Conservation (phyloP, 2,329 filamentous ascomycete genomes). For the Aureobasidium zeae region DNA sequence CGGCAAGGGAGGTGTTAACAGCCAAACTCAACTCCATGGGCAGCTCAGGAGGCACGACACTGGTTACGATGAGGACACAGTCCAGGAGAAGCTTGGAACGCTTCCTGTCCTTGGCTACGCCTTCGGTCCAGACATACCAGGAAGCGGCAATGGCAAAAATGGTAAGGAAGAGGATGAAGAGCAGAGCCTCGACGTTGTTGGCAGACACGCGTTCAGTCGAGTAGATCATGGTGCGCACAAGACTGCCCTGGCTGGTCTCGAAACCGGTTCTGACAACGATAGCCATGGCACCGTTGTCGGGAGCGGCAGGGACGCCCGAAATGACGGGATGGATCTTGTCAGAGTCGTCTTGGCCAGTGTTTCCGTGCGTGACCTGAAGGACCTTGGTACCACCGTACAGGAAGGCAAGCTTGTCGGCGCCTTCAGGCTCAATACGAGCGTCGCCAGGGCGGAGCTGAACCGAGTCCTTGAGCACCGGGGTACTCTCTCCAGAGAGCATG, state of each 20-base stretch:
- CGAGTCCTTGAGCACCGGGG: constrained; percentile 91
- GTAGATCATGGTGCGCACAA: constrained; percentile 99
- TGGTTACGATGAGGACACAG: constrained; percentile 94
- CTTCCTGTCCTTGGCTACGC: constrained; percentile 88
- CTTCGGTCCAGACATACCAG: constrained; percentile 98
- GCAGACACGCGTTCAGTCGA: constrained; percentile 98
- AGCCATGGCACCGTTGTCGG: constrained; percentile 88
- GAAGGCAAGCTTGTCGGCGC: constrained; percentile 92
- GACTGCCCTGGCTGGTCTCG: constrained; percentile 93
- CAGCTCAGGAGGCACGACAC: constrained; percentile 93
- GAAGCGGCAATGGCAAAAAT: constrained; percentile 95
- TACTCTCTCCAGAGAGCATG: constrained; percentile 97
- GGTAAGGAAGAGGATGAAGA: constrained; percentile 94
- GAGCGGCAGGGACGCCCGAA: constrained; percentile 72
- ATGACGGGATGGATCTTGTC: constrained; percentile 53
- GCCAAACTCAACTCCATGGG: constrained; percentile 97
- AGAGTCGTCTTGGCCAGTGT: constrained; percentile 56
- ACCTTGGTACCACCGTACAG: constrained; percentile 97
- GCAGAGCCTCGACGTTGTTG: constrained; percentile 90
- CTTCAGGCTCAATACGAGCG: constrained; percentile 73
- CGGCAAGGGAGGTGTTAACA: constrained; percentile 93
- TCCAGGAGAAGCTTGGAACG: constrained; percentile 94
- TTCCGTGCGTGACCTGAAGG: constrained; percentile 85
- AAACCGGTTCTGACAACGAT: constrained; percentile 96
- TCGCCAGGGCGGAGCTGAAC: constrained; percentile 80